Base-by-base conservation (phyloP, 805 yeast species). In the Ogataea nitratoaversa region DNA sequence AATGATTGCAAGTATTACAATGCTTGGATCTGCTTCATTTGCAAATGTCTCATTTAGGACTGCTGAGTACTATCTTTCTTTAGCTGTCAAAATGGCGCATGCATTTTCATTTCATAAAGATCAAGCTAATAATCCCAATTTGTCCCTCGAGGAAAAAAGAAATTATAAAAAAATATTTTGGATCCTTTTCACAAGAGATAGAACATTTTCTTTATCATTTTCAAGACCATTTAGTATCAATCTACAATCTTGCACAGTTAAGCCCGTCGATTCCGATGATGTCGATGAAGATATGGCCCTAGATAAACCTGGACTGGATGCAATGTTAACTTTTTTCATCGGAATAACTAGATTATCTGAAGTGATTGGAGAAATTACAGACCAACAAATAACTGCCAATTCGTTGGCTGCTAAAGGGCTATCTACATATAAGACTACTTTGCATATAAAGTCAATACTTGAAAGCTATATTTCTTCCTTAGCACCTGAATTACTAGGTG, bases 81-180 rank as follows among this genome's bases (percentile, higher is more conserved):
- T 79, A 4, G 88, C 84, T 1, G 67, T 81, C 30, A 71, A 77
- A 8, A 66, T 79, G 41, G 86, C 87, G 4, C 87, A 81, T 53
- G 82, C 84, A 6, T 73, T 74, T 53, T 87, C 88, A 5, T 66
- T 82, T 50, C 88, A 82, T 54, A 66, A 86, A 48, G 74, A 51
- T 39, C 42, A 41, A n/a, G 30, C 20, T 3, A 8, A 14, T 12
- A 19, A 34, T 6, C 29, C 14, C 6, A 19, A 12, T 7, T 14
- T 48, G 6, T n/a, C 48, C 4, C 20, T 18, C 11, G 14, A 36
- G 12, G 50, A 46, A 14, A 48, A 46, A 22, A 72, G 75, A 44
- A 56, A 75, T 37, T 78, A 82, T 74, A 70, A 80, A 44, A 67
- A 85, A 32, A 66, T 81, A 9, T 82, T 85, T 84, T 82, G 90